Evolutionary conservation across 2,329 filamentous ascomycete genomes (phyloP).

Genomic region (Xylariaceae sp.): DNA sequence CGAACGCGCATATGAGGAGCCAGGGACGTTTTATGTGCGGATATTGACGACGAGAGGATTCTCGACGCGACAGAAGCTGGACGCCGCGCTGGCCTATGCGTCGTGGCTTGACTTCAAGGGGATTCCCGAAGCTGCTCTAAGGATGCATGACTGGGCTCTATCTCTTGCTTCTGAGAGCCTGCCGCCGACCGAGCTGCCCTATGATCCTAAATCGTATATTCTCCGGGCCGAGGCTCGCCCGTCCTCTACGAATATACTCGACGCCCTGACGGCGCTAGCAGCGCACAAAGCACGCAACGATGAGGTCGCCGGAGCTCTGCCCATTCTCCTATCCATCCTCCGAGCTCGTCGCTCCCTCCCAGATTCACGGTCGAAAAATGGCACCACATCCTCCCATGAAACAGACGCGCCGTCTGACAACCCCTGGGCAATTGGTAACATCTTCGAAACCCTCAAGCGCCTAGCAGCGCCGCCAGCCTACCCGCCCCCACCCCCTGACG

Average conservation of each 20-base stretch:
- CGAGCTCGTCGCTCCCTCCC: constrained; percentile 64
- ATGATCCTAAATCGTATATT: constrained; percentile 59
- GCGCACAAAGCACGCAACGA: constrained; percentile 68
- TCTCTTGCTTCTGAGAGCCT: constrained; percentile 59
- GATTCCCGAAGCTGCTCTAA: constrained; percentile 56
- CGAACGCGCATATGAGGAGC: constrained; percentile 59
- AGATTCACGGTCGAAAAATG: constrained; percentile 8
- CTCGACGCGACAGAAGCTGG: constrained; percentile 68
- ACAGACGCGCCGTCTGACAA: constrained; percentile 3
- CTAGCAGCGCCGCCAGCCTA: constrained; percentile 53
- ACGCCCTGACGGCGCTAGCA: constrained; percentile 69
- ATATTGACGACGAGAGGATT: constrained; percentile 78
- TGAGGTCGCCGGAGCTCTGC: constrained; percentile 63
- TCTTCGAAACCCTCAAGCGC: constrained; percentile 28
- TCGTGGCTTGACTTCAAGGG: constrained; percentile 79
- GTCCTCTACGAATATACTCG: constrained; percentile 69
- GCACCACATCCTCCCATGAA: constrained; percentile 8
- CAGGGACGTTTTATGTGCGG: constrained; percentile 74
- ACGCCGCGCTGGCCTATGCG: constrained; percentile 76
- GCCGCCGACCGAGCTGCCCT: constrained; percentile 34
- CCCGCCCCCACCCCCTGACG: constrained; percentile 64
- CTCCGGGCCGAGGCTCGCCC: constrained; percentile 53
- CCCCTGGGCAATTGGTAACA: constrained; percentile 23
- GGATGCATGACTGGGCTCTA: constrained; percentile 70
- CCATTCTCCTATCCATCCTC: constrained; percentile 79